phyloP scores from a whole-genome alignment of 2,329 filamentous ascomycete genomes.

The Colletotrichum viniferum region DNA sequence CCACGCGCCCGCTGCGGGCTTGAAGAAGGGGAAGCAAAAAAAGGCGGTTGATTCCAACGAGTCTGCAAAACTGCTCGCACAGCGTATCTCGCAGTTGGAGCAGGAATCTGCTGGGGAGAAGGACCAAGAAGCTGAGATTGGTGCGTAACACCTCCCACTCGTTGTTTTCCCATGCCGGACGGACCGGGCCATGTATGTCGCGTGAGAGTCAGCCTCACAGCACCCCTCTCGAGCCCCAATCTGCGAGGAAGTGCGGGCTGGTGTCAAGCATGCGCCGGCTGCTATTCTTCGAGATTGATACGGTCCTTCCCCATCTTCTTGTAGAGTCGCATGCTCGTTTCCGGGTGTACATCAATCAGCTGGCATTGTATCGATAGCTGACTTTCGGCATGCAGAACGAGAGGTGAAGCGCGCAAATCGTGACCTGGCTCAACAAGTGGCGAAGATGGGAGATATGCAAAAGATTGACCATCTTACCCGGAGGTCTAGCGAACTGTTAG shows the following conservation, averaged over 20 bases:
- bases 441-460: constrained; percentile 89
- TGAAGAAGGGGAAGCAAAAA: constrained; percentile 84
- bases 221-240: not conserved
- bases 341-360: not conserved
- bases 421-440: constrained; percentile 85
- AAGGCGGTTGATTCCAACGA: constrained; percentile 86
- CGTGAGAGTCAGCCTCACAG: constrained; percentile 8
- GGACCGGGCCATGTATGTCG: constrained; percentile 16
- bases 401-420: constrained; percentile 94
- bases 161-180: constrained; percentile 1
- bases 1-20: constrained; percentile 46
- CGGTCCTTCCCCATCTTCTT: not conserved
- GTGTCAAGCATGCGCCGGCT: not conserved
- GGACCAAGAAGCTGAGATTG: constrained; percentile 94
- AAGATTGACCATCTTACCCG: constrained; percentile 91
- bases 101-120: constrained; percentile 92
- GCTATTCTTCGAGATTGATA: not conserved
- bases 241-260: not conserved
- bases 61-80: constrained; percentile 87
- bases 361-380: constrained; percentile 16
- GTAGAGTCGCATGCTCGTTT: not conserved
- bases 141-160: constrained; percentile 49
- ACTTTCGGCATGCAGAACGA: constrained; percentile 67
- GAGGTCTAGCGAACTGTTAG: constrained; percentile 87
- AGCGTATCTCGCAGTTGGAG: constrained; percentile 94